phyloP scores from a whole-genome alignment of 305 asterid species.

The Fraxinus latifolia region DNA sequence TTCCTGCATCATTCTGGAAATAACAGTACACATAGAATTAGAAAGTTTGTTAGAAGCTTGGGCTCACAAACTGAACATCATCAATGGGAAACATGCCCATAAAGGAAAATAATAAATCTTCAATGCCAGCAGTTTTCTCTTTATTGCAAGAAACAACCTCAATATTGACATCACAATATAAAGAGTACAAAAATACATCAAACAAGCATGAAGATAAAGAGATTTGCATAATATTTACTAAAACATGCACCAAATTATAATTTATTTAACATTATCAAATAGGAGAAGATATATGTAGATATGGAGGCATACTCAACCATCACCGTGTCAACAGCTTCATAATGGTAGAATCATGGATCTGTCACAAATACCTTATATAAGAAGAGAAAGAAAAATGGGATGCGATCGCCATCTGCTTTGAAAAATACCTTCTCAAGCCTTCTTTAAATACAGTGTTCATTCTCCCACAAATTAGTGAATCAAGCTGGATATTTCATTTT shows the following conservation, averaged over 20 bases:
- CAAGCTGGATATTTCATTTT: neutral
- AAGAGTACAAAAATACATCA: neutral
- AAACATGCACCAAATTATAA: constrained; percentile 6
- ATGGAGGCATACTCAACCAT: neutral
- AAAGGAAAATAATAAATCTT: constrained; percentile 6
- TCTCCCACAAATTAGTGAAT: neutral
- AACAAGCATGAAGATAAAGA: neutral
- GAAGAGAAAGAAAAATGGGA: neutral
- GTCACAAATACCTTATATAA: neutral
- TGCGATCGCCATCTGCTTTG: neutral
- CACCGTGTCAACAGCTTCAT: neutral
- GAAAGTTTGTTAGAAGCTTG: neutral
- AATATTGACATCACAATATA: constrained; percentile 1
- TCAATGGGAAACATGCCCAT: constrained; percentile 12
- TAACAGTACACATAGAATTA: constrained; percentile 25
- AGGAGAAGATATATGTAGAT: neutral
- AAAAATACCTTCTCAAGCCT: neutral
- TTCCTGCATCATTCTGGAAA: constrained; percentile 78
- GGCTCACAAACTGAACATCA: constrained; percentile 8
- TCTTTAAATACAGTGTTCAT: neutral
- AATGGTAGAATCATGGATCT: neutral
- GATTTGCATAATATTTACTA: neutral
- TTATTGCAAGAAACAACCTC: constrained; percentile 6
- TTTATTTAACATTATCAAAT: neutral
- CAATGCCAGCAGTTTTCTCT: constrained; percentile 14